Conservation (phyloP, 805 yeast genomes). For the Yamadazyma sp. region DNA sequence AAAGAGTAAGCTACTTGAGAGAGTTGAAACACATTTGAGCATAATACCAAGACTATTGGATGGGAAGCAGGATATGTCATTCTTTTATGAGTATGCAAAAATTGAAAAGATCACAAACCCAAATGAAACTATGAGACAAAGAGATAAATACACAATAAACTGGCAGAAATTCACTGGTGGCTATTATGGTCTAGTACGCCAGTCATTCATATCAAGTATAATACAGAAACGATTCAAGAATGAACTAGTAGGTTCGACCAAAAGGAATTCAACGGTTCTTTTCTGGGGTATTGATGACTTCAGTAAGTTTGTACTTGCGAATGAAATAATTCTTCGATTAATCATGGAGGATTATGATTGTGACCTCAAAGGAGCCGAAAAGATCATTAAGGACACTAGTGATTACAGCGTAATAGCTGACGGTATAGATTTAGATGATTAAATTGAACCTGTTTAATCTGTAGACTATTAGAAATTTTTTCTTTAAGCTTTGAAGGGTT, state of each 20-base stretch:
- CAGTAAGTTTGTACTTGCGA: conserved; percentile 56
- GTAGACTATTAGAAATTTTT: no score
- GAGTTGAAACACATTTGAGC: conserved; percentile 25
- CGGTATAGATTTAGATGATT: conserved; percentile 19
- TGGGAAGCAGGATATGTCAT: conserved; percentile 42
- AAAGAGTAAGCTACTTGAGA: conserved; percentile 20
- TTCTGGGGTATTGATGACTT: conserved; percentile 65
- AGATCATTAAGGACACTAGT: conserved; percentile 42
- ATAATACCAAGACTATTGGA: conserved; percentile 39
- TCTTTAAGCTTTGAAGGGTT: no score
- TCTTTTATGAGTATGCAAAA: conserved; percentile 51
- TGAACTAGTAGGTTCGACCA: conserved; percentile 23
- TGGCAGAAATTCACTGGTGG: conserved; percentile 53
- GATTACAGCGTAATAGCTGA: conserved; percentile 47
- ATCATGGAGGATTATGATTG: conserved; percentile 44
- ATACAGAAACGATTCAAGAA: conserved; percentile 33
- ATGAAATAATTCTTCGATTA: conserved; percentile 55
- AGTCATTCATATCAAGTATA: conserved; percentile 44
- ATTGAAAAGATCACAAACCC: conserved; percentile 33
- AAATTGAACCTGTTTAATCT: no score
- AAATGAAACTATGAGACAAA: conserved; percentile 42
- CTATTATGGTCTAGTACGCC: conserved; percentile 58
- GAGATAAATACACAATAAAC: conserved; percentile 46
- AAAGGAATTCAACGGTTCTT: conserved; percentile 42
- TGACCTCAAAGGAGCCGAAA: conserved; percentile 43